Percentiles rank a stretch among this genome's conserved stretches.
Evolutionary conservation across 2,329 filamentous ascomycete species (phyloP).

Genomic region (Chaetomiaceae sp.): DNA sequence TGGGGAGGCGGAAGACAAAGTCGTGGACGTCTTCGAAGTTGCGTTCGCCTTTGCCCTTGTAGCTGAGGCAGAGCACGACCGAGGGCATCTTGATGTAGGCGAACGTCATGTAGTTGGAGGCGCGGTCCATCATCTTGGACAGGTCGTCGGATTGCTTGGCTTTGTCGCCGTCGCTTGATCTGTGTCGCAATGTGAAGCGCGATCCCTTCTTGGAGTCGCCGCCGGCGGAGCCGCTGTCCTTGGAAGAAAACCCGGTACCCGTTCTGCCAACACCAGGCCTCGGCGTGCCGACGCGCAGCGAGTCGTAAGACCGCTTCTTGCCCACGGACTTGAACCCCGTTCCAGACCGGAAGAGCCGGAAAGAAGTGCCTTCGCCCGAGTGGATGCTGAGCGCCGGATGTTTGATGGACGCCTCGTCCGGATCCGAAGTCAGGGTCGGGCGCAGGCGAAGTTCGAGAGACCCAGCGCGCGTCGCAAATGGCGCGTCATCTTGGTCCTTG

Average conservation of each 20-base stretch:
- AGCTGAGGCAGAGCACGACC: conserved; percentile 90
- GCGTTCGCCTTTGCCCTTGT: conserved; percentile 92
- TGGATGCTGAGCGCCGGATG: conserved; percentile 48
- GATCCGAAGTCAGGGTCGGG: conserved; percentile 67
- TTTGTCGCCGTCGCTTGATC: conserved; percentile 39
- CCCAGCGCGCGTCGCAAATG: conserved; percentile 60
- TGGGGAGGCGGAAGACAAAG: conserved; percentile 92
- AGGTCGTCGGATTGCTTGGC: conserved; percentile 77
- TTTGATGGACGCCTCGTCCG: conserved; percentile 32
- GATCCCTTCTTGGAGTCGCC: conserved; percentile 44
- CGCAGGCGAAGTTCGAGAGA: conserved; percentile 77
- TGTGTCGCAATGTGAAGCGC: conserved; percentile 53
- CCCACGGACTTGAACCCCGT: conserved; percentile 40
- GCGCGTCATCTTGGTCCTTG: conserved; percentile 40
- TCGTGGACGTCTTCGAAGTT: conserved; percentile 97
- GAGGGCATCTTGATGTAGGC: conserved; percentile 92
- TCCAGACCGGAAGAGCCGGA: conserved; percentile 48
- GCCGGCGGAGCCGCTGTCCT: conserved; percentile 34
- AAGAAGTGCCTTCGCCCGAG: conserved; percentile 44
- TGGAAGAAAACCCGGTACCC: conserved; percentile 39
- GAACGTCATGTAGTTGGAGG: conserved; percentile 96
- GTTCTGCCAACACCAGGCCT: conserved; percentile 44
- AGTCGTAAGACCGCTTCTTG: conserved; percentile 55
- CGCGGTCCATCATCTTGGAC: conserved; percentile 92
- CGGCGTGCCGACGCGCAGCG: conserved; percentile 41